Evolutionary conservation across 768 basidiomycete species (phyloP).

Genomic region (Lactarius quietus): DNA sequence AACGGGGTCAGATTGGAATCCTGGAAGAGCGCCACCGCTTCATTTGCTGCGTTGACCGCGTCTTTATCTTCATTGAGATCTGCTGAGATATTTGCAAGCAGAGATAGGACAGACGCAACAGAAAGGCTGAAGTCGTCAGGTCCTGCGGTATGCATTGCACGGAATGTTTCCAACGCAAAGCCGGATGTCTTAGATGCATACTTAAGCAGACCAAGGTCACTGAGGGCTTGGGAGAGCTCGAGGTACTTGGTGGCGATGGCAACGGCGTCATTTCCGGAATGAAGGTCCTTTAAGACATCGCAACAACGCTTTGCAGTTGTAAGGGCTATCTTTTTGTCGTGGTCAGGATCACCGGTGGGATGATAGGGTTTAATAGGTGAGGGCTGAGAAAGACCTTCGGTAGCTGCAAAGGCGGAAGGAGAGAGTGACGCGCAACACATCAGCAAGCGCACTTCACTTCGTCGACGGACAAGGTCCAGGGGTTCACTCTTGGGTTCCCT

Average conservation of each 20-base stretch:
- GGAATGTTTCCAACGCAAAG: not conserved
- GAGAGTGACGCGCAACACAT: constrained; percentile 13
- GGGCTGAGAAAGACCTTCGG: constrained; percentile 5
- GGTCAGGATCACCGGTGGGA: constrained; percentile 9
- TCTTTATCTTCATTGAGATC: constrained; percentile 13
- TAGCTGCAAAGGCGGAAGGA: constrained; percentile 9
- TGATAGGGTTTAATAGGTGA: constrained; percentile 1
- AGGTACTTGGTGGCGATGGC: not conserved
- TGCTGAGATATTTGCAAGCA: constrained; percentile 4
- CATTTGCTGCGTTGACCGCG: not conserved
- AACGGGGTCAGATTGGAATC: not conserved
- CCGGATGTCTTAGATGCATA: constrained; percentile 5
- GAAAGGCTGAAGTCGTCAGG: not conserved
- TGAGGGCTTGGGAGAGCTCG: constrained; percentile 17
- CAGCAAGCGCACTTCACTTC: constrained; percentile 11
- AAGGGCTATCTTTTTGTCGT: not conserved
- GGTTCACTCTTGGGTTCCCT: constrained; percentile 5
- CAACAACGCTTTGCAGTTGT: constrained; percentile 3
- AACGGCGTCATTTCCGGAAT: not conserved
- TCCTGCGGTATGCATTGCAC: not conserved
- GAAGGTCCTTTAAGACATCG: not conserved
- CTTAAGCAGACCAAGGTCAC: constrained; percentile 9
- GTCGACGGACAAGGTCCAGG: constrained; percentile 2
- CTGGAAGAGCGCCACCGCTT: not conserved
- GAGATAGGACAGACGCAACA: constrained; percentile 5